Evolutionary conservation across 306 rosid genomes (phyloP).

Genomic region (Trichosanthes cucumerina): DNA sequence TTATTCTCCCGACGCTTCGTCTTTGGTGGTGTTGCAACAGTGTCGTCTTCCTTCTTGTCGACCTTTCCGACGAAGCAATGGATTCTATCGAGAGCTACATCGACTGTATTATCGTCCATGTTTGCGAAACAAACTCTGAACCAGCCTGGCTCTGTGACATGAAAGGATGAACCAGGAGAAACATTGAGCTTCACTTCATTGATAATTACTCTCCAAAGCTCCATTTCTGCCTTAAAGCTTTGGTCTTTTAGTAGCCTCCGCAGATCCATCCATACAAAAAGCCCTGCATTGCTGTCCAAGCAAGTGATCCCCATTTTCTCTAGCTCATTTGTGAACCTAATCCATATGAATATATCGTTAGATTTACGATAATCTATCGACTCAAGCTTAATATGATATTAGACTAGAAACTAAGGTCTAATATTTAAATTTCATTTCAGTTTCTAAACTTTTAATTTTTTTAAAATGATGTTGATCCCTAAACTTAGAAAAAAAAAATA

Average conservation of each 20-base stretch:
- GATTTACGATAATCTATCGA: not conserved
- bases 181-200: slow-evolving; percentile 79
- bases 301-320: slow-evolving; percentile 44
- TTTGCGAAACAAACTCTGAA: slow-evolving; percentile 90
- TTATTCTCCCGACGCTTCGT: slow-evolving; percentile 27
- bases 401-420: too few relatives aligned
- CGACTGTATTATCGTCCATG: slow-evolving; percentile 58
- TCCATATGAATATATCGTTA: not conserved
- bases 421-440: too few relatives aligned
- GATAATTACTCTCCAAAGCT: slow-evolving; percentile 52
- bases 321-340: slow-evolving; percentile 36
- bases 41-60: slow-evolving; percentile 8
- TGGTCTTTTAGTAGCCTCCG: slow-evolving; percentile 38
- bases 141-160: slow-evolving; percentile 81
- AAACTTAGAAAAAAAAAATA: too few relatives aligned
- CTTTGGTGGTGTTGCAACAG: not conserved
- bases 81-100: slow-evolving; percentile 53
- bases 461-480: too few relatives aligned
- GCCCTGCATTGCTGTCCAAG: slow-evolving; percentile 66
- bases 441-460: too few relatives aligned
- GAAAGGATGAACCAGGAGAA: slow-evolving; percentile 81
- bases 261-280: slow-evolving; percentile 80
- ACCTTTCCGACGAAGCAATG: slow-evolving; percentile 29
- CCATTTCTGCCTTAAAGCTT: slow-evolving; percentile 53
- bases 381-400: too few relatives aligned